Percentiles rank a stretch among this genome's conserved stretches.
Evolutionary conservation across 1,284 basidiomycete species (phyloP).

Genomic region (Melanopsichium pennsylvanicum): DNA sequence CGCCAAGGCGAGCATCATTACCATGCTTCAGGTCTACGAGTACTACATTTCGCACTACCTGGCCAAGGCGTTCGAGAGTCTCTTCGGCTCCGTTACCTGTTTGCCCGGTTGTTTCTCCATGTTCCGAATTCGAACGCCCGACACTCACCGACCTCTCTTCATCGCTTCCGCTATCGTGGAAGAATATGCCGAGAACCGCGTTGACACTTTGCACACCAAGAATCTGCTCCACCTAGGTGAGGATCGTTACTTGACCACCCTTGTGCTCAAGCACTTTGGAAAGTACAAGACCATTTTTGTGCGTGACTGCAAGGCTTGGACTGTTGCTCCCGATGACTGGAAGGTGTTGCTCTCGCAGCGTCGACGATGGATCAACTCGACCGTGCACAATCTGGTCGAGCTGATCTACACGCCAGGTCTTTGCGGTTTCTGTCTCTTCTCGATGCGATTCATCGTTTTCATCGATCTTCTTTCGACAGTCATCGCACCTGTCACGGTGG

Average conservation of each 20-base stretch:
- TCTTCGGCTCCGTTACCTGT: conserved; percentile 98
- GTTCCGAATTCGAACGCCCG: conserved; percentile 64
- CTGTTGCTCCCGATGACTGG: conserved; percentile 75
- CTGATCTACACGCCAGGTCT: conserved; percentile 89
- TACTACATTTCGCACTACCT: conserved; percentile 73
- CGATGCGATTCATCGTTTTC: conserved; percentile 97
- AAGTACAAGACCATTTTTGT: conserved; percentile 86
- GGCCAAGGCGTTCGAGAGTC: conserved; percentile 94
- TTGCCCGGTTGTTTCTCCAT: conserved; percentile 74
- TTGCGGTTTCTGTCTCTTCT: conserved; percentile 90
- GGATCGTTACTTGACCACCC: conserved; percentile 95
- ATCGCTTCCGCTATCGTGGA: conserved; percentile 83
- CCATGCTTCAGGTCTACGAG: conserved; percentile 88
- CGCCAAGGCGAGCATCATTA: conserved; percentile 89
- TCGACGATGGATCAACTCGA: conserved; percentile 99
- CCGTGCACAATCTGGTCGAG: conserved; percentile 94
- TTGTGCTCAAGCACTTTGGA: conserved; percentile 77
- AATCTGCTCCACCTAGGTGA: conserved; percentile 95
- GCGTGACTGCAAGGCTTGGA: conserved; percentile 82
- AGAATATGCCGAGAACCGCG: conserved; percentile 93
- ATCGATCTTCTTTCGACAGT: conserved; percentile 82
- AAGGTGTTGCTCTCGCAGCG: conserved; percentile 93
- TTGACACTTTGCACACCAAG: conserved; percentile 89
- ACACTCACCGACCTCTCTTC: conserved; percentile 66
- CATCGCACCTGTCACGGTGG: conserved; percentile 89